Evolutionary conservation across 2,329 filamentous ascomycete genomes (phyloP).

Genomic region (Alternaria longipes): DNA sequence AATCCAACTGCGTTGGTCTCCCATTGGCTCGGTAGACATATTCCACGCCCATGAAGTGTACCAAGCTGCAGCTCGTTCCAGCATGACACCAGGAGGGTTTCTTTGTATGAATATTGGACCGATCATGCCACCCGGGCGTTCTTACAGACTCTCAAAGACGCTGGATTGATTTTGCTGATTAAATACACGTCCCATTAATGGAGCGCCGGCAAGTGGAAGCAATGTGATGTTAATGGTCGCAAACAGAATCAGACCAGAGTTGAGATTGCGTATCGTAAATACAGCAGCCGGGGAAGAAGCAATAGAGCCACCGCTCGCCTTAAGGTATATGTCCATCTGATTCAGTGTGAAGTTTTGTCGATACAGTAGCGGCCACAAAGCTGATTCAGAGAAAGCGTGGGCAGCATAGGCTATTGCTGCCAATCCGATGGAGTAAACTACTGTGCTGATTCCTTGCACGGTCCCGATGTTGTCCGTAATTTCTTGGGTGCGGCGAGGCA

Average conservation of each 20-base stretch:
- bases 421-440: background rate
- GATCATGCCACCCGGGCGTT: background rate
- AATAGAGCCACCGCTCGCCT: background rate
- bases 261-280: background rate
- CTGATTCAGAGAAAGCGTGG: background rate
- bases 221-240: background rate
- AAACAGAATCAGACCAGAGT: background rate
- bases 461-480: background rate
- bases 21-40: background rate
- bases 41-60: background rate
- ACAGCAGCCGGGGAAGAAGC: background rate
- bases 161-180: background rate
- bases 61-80: background rate
- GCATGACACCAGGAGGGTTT: background rate
- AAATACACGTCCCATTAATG: background rate
- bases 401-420: background rate
- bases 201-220: background rate
- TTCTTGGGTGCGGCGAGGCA: background rate
- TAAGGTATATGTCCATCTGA: background rate
- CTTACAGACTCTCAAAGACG: background rate
- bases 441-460: background rate
- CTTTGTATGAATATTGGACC: background rate
- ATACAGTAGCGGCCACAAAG: background rate
- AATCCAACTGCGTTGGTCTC: background rate
- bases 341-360: background rate